These are phyloP conservation scores for Russula sp. DNA, from an alignment of 768 basidiomycete genomes.

Conservation along the genomic window DNA sequence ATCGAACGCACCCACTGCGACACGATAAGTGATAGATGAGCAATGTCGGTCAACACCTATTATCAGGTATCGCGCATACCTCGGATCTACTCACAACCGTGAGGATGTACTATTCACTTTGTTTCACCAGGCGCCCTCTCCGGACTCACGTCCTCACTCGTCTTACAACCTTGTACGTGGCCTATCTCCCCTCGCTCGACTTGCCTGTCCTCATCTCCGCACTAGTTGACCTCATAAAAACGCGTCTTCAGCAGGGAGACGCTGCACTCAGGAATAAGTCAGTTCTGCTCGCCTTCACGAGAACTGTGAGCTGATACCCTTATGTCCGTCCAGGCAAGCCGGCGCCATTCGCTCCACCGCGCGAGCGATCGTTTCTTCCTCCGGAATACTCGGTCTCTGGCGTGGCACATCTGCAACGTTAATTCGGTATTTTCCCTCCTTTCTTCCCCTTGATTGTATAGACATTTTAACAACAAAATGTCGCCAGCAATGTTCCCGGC, in stretches of 20 bases:
- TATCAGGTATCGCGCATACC: slow-evolving; percentile 42
- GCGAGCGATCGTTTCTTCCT: slow-evolving; percentile 50
- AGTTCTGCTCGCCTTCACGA: slow-evolving; percentile 32
- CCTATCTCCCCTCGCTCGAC: background rate
- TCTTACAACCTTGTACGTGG: slow-evolving; percentile 68
- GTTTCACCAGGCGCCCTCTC: slow-evolving; percentile 59
- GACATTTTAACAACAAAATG: too few relatives aligned
- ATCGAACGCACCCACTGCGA: too few relatives aligned
- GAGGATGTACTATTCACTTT: background rate
- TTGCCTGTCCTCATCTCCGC: background rate
- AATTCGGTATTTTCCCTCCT: slow-evolving; percentile 41
- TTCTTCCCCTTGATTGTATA: background rate
- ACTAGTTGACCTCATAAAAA: slow-evolving; percentile 85
- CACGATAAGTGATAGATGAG: slow-evolving; percentile 37
- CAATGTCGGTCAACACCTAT: slow-evolving; percentile 61
- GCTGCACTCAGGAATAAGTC: slow-evolving; percentile 31
- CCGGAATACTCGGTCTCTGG: slow-evolving; percentile 77
- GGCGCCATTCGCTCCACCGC: slow-evolving; percentile 45
- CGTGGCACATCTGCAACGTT: slow-evolving; percentile 81
- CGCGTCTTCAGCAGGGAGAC: slow-evolving; percentile 83
- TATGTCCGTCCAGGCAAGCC: slow-evolving; percentile 29
- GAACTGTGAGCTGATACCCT: background rate
- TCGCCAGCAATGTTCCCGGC: slow-evolving; percentile 82
- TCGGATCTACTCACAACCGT: background rate
- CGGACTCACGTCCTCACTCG: slow-evolving; percentile 67